These are phyloP conservation scores for Myriosclerotinia curreyana DNA, from an alignment of 2,329 filamentous ascomycete species.

Conservation along the genomic window DNA sequence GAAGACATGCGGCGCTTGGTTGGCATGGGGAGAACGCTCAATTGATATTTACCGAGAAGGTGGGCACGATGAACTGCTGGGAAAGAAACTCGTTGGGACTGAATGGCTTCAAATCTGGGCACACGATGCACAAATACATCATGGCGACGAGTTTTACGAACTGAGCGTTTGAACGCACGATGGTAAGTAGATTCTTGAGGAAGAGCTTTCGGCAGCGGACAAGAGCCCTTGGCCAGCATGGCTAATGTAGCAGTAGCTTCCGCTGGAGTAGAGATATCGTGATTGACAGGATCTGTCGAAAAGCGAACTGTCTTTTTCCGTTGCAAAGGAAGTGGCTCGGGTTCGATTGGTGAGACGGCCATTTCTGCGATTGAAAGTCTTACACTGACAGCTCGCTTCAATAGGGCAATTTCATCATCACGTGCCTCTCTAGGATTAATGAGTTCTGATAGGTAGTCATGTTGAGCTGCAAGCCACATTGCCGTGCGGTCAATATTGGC, in stretches of 20 bases:
- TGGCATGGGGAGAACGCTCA: conserved; percentile 65
- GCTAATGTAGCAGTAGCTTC: conserved; percentile 21
- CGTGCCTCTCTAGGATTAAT: conserved; percentile 53
- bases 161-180: conserved; percentile 76
- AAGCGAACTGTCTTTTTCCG: conserved; percentile 76
- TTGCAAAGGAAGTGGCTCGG: conserved; percentile 22
- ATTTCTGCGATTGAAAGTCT: conserved; percentile 38
- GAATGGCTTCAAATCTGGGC: conserved; percentile 82
- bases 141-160: conserved; percentile 59
- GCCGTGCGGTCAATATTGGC: conserved; percentile 82
- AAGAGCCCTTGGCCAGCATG: conserved; percentile 38
- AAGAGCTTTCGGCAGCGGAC: conserved; percentile 49
- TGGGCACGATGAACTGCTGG: conserved; percentile 72
- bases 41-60: conserved; percentile 79
- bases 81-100: conserved; percentile 75
- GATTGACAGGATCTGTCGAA: conserved; percentile 46
- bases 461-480: conserved; percentile 81
- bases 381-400: conserved; percentile 35
- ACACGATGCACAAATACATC: conserved; percentile 85
- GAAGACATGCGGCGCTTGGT: conserved; percentile 68
- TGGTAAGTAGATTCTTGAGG: conserved; percentile 78
- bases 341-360: conserved; percentile 41
- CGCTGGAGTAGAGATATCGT: conserved; percentile 26
- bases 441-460: conserved; percentile 69
- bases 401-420: conserved; percentile 37